These are phyloP conservation scores for Camellia oleifera DNA, from an alignment of 179 eudicot species.

Conservation along the genomic window DNA sequence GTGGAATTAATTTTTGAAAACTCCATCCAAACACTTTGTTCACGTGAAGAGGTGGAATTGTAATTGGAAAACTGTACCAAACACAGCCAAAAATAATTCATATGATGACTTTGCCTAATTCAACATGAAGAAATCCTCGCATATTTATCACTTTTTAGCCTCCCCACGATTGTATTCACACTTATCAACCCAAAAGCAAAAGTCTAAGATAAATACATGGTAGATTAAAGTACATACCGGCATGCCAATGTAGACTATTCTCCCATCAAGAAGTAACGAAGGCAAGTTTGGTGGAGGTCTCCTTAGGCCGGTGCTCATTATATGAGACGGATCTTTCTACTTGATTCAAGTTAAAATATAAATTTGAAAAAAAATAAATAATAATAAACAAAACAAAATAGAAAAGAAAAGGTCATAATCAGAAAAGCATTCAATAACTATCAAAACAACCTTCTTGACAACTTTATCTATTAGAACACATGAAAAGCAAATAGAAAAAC, in stretches of 20 bases:
- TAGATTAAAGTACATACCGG: conserved; percentile 51
- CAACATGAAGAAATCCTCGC: background rate
- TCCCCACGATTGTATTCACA: background rate
- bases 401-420: background rate
- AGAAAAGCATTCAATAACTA: background rate
- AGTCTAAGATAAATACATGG: background rate
- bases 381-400: too few species aligned
- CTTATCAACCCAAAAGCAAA: background rate
- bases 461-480: background rate
- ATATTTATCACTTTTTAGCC: background rate
- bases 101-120: too few species aligned
- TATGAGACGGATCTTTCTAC: conserved; percentile 67
- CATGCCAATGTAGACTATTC: conserved; percentile 82
- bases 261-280: conserved; percentile 60
- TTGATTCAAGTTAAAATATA: conserved; percentile 30
- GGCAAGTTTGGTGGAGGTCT: conserved; percentile 89
- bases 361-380: background rate
- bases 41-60: too few species aligned
- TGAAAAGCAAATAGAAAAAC: background rate
- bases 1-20: too few species aligned
- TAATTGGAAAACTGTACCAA: too few species aligned
- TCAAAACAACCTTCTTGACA: background rate
- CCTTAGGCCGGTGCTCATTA: conserved; percentile 70
- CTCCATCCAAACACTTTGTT: too few species aligned
- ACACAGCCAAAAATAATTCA: too few species aligned